Evolutionary conservation across 1,139 yeast genomes (phyloP).

Genomic region (Diutina sp.): DNA sequence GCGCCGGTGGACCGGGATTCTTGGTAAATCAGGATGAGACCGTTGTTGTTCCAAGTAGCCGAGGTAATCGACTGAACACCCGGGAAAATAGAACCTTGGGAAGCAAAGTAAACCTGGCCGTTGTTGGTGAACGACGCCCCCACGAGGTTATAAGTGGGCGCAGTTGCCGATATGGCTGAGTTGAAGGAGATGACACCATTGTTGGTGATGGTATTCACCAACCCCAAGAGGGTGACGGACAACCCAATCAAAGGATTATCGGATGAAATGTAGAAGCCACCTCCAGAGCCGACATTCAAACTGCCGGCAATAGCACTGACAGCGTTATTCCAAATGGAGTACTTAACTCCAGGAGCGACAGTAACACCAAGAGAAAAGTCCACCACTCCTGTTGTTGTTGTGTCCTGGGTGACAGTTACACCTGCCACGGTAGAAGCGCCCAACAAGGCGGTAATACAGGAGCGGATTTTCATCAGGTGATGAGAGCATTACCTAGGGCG

Average conservation of each 20-base stretch:
- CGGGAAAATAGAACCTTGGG: not conserved
- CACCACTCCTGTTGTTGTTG: not conserved
- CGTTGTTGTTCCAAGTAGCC: not conserved
- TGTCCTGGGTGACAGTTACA: not conserved
- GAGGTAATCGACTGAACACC: not conserved
- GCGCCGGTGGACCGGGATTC: not conserved
- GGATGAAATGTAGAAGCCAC: not conserved
- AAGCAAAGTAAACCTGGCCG: not conserved
- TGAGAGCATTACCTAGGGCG: not conserved
- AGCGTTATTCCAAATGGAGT: not conserved
- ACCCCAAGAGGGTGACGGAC: not conserved
- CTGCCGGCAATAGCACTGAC: not conserved
- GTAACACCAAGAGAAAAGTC: not conserved
- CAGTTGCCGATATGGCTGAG: not conserved
- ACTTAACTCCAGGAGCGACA: not conserved
- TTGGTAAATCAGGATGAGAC: not conserved
- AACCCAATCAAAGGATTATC: not conserved
- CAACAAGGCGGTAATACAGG: not conserved
- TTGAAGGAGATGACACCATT: not conserved
- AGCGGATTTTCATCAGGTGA: not conserved
- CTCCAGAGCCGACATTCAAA: not conserved
- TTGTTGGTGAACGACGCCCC: slow-evolving; percentile 2
- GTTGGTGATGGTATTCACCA: not conserved
- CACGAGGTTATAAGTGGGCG: not conserved
- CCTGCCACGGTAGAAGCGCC: not conserved